Conservation (phyloP, 768 basidiomycete genomes). For the Mycena belliarum region DNA sequence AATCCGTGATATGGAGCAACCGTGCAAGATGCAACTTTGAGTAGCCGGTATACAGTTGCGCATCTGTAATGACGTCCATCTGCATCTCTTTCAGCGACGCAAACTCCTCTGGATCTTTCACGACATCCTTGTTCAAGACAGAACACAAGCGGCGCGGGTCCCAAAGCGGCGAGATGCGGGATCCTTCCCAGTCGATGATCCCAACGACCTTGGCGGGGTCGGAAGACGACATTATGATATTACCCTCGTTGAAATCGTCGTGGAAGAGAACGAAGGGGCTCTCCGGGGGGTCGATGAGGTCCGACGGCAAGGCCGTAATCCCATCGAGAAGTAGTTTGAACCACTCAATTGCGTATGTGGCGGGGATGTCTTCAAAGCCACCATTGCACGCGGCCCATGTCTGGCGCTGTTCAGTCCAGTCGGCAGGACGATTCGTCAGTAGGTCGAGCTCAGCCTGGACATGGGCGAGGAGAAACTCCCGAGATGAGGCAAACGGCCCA, state of each 20-base stretch:
- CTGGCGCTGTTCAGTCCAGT: not conserved
- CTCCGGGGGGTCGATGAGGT: not conserved
- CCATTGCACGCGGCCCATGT: not conserved
- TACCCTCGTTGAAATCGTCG: not conserved
- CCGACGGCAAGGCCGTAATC: not conserved
- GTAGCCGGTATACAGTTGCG: not conserved
- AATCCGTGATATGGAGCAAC: slow-evolving; percentile 1
- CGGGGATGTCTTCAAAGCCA: not conserved
- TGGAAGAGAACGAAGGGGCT: not conserved
- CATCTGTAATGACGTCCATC: not conserved
- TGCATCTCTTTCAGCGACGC: not conserved
- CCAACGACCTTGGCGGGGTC: not conserved
- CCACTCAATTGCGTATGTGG: not conserved
- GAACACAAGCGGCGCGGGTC: not conserved
- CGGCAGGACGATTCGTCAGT: not conserved
- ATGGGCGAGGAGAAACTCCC: not conserved
- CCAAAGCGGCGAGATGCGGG: not conserved
- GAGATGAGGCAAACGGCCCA: not conserved
- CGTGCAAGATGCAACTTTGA: not conserved
- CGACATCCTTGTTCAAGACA: not conserved
- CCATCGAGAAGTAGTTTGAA: not conserved
- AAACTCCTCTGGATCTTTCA: not conserved
- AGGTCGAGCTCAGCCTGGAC: not conserved
- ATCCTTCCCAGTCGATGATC: slow-evolving; percentile 12
- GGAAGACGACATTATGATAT: not conserved